Base-by-base conservation (phyloP, 1,139 yeast species). In the Nakaseomyces delphensis region DNA sequence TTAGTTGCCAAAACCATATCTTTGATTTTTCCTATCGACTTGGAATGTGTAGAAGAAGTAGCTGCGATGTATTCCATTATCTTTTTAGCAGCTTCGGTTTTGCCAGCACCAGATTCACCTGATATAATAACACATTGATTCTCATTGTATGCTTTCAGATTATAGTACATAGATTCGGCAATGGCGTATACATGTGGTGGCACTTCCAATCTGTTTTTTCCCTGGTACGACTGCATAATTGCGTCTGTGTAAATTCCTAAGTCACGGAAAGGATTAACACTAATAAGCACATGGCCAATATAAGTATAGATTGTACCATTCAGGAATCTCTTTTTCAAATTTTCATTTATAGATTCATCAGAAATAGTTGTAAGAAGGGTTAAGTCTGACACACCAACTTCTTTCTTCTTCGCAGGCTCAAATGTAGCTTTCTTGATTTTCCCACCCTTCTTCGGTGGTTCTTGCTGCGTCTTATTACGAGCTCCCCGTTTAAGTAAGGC, bases 131-230 rank as follows among this genome's bases (percentile, higher is more conserved):
- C 98, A 73, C 98, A 91, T 64, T 93, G 98, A 62, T 81, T 87
- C 57, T 93, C 98, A 45, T 84, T 79, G 64, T 93, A 93, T 0
- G 95, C 83, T 65, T 89, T 89, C 79, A 93, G 76, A 62, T 89
- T 85, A 66, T 93, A 91, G 65, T 83, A 91, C 95, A 93, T 89
- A 29, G 94, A 69, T 64, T 93, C 99, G 16, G 99, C 98, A 57
- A 91, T 89, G 41, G 97, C 96, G 65, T 83, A 93, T 36, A 93
- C 98, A 67, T 93, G 99, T 5, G 99, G 99, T n/a, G 97, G 95
- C 27, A 85, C 95, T 64, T 93, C 99, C 49, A 93, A 70, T 57
- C 98, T 71, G 64, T 91, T 93, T 62, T 89, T 86, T 45, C 96
- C 96, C 63, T 80, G 79, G 60, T 93, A 93, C 38, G 81, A 70